Evolutionary conservation across 148 eudicot genomes (phyloP), one percentile per base, ranked within the genome.

Genomic region (Cornus kousa): DNA sequence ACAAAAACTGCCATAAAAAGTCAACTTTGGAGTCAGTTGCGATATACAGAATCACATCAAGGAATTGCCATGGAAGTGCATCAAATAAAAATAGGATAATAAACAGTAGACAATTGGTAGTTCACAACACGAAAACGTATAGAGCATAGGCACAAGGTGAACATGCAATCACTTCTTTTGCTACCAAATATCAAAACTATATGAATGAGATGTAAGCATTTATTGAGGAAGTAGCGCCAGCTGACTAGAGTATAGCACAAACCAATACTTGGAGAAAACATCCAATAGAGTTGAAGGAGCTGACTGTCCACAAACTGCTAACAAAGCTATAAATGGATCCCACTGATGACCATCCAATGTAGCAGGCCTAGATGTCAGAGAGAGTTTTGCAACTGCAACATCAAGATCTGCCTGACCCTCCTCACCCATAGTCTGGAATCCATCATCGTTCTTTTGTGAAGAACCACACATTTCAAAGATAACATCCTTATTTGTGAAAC

Each of bases 241-340:
- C 9, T 20, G 35, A 74, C 9, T 19, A 33, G 70, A 22, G 75
- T 33, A 35, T 60, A 79, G 40, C 57, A 92, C 97, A 73, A 77
- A 96, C 99, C 99, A 92, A 79, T 89, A 87, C 70, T 77, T 88
- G 28, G 85, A 81, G 82, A 96, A 85, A 23, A 94, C 89, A 71
- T 91, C 95, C 59, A 82, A 37, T 50, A 96, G 78, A 71, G 83
- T 87, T 43, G 83, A 83, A 33, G 99, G 97, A 67, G 84, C 79
- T 75, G 92, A 86, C 82, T 94, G 98, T 77, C 86, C 91, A 77
- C 98, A 93, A 80, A 91, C 93, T 75, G 80, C 85, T 66, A 94
- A 80, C 28, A 96, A 84, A 60, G 89, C 90, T 24, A 65, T 79
- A 79, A 89, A 86, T 14, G 98, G 87, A 79, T 90, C 89, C 87